Percentiles rank a stretch among this genome's conserved stretches.
phyloP scores from a whole-genome alignment of 2,329 filamentous ascomycete genomes.

The Orbilia brochopaga region DNA sequence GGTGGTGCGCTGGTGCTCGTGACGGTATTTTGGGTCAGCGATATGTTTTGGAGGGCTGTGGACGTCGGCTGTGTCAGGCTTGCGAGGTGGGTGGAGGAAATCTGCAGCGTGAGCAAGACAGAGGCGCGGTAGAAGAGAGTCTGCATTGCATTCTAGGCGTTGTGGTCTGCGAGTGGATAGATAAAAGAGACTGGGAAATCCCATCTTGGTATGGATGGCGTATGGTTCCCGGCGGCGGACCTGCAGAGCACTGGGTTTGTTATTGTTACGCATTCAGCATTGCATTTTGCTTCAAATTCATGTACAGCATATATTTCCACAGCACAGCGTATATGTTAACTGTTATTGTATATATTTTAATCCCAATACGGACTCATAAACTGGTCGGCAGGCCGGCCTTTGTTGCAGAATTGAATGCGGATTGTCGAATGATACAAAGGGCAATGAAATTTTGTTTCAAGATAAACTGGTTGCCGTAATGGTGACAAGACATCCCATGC shows the following conservation, averaged over 20 bases:
- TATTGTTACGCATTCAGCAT: too few species aligned
- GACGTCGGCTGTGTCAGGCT: conserved; percentile 49
- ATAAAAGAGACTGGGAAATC: background rate
- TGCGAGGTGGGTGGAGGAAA: conserved; percentile 48
- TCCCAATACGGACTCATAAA: too few species aligned
- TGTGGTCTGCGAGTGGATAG: background rate
- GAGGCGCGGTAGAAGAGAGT: conserved; percentile 13
- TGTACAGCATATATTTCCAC: too few species aligned
- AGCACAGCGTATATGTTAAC: too few species aligned
- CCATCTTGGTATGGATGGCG: too few species aligned
- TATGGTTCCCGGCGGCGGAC: too few species aligned
- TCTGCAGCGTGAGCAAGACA: conserved; percentile 15
- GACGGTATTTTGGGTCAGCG: conserved; percentile 53
- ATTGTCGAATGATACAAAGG: too few species aligned
- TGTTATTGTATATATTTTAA: too few species aligned
- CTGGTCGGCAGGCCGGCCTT: too few species aligned
- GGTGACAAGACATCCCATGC: background rate
- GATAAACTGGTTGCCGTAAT: background rate
- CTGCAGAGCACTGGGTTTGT: too few species aligned
- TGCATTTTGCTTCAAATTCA: too few species aligned
- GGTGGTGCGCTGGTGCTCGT: conserved; percentile 33
- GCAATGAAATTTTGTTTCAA: conserved; percentile 3
- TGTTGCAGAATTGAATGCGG: too few species aligned
- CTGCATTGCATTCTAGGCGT: background rate
- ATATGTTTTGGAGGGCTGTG: conserved; percentile 52